Conservation (phyloP, 2,329 filamentous ascomycete genomes). For the Penicillium olsonii region DNA sequence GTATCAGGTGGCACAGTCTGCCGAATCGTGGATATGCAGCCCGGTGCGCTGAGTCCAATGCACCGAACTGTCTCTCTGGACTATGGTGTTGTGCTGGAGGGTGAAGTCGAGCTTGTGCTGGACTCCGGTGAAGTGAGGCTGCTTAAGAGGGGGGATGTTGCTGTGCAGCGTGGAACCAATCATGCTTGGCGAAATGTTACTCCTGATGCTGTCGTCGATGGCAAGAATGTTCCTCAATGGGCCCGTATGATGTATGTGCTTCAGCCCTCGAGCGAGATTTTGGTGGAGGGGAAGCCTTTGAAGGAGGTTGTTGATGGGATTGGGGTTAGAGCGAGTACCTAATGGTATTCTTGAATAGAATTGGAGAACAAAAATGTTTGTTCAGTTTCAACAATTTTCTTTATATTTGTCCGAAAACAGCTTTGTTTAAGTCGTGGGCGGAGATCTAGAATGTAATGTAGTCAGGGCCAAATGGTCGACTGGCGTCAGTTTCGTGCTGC, state of each 20-base stretch:
- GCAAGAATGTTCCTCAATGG: slow-evolving; percentile 22
- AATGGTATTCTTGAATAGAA: background rate
- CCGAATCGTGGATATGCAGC: slow-evolving; percentile 37
- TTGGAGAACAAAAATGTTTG: too few relatives aligned
- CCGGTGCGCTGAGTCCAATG: slow-evolving; percentile 46
- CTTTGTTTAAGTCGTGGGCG: too few relatives aligned
- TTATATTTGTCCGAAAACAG: too few relatives aligned
- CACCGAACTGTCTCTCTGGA: slow-evolving; percentile 55
- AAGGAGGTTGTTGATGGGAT: slow-evolving; percentile 33
- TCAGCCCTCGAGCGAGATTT: slow-evolving; percentile 24
- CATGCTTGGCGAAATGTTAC: slow-evolving; percentile 42
- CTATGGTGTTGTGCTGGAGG: slow-evolving; percentile 55
- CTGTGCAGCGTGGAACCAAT: slow-evolving; percentile 50
- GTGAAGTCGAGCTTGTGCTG: slow-evolving; percentile 51
- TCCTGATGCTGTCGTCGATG: slow-evolving; percentile 19
- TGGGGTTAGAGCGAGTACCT: slow-evolving; percentile 25
- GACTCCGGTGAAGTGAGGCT: slow-evolving; percentile 50
- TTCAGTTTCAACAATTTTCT: too few relatives aligned
- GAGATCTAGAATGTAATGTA: too few relatives aligned
- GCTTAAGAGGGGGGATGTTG: slow-evolving; percentile 54
- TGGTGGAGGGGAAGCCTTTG: slow-evolving; percentile 23
- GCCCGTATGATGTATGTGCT: slow-evolving; percentile 33
- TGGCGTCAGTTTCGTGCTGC: too few relatives aligned
- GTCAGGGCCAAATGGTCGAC: too few relatives aligned
- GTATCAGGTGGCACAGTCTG: slow-evolving; percentile 47